Evolutionary conservation across 257 asterid species (phyloP), one percentile per base, ranked within the genome.

Genomic region (Salvia rosmarinus): DNA sequence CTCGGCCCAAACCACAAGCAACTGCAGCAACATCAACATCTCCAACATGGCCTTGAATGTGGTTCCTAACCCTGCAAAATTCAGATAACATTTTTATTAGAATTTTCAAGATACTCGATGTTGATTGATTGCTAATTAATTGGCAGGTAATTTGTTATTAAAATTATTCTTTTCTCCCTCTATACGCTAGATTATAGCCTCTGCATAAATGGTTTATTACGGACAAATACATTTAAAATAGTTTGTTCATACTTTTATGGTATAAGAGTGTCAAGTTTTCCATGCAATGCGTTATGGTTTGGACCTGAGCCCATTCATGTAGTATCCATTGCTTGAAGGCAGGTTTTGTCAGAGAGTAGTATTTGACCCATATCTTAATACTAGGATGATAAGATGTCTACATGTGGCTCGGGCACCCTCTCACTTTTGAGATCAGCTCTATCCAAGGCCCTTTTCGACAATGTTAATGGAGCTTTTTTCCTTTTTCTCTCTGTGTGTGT

Each of bases 1-100:
- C 96, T 75, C 96, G 96, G 42, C 99, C 99, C 63, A 82, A 81
- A 72, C 99, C 99, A 87, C 99, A 94, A 58, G 99, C 95, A 78
- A 94, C 99, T 78, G 99, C 99, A 64, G 96, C 96, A 75, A 85
- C 96, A 67, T 94, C 99, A 78, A 90, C 85, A 84, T 94, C 99
- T 52, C 99, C 99, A 51, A 89, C 88, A 75, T 85, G 88, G 74
- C 81, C 74, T 54, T 74, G 77, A 42, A 94, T 85, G 78, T 40
- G 81, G 78, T 76, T 91, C 82, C 98, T 86, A 74, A 83, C 95
- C 99, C 99, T 73, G 66, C 5, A 64, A 73, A 28, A 50, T 58
- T 23, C 50, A 60, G 46, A 63, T 67, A 62, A 68, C 73, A 30
- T 42, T 32, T 43, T 51, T 19, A 44, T 51, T 12, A 64, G 43